phyloP scores from a whole-genome alignment of 208 protist genomes.

The Trypanosomatidae sp. region DNA sequence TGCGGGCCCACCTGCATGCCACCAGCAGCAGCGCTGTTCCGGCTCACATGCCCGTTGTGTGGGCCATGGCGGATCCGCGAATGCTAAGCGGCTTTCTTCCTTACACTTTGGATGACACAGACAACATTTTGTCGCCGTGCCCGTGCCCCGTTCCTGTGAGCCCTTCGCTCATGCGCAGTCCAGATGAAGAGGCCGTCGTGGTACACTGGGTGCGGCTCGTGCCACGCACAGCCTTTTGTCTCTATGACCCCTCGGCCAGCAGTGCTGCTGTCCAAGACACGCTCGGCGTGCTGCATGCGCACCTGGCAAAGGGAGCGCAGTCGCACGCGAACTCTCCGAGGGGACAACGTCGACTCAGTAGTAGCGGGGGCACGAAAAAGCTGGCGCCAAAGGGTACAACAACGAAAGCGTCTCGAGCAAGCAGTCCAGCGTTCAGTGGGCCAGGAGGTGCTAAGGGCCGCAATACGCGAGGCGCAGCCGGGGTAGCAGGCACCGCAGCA shows the following conservation, averaged over 20 bases:
- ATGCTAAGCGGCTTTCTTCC: slow-evolving; percentile 32
- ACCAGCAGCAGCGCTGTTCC: slow-evolving; percentile 5
- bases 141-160: neutral
- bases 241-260: slow-evolving; percentile 19
- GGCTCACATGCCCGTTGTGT: slow-evolving; percentile 43
- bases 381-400: neutral
- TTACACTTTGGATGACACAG: neutral
- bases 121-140: neutral
- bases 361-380: slow-evolving; percentile 3
- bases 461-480: slow-evolving; percentile 6
- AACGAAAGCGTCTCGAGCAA: slow-evolving; percentile 1
- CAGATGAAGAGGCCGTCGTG: neutral
- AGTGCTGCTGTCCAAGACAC: slow-evolving; percentile 13
- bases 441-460: slow-evolving; percentile 9
- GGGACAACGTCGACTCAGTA: neutral
- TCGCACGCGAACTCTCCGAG: slow-evolving; percentile 7
- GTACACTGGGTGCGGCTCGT: slow-evolving; percentile 26
- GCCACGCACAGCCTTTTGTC: slow-evolving; percentile 15
- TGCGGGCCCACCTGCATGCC: slow-evolving; percentile 13
- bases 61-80: slow-evolving; percentile 36
- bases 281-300: slow-evolving; percentile 15
- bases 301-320: neutral
- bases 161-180: neutral
- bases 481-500: neutral
- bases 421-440: neutral